Evolutionary conservation across 805 yeast genomes (phyloP).

Genomic region (Barnettozyma pratensis): DNA sequence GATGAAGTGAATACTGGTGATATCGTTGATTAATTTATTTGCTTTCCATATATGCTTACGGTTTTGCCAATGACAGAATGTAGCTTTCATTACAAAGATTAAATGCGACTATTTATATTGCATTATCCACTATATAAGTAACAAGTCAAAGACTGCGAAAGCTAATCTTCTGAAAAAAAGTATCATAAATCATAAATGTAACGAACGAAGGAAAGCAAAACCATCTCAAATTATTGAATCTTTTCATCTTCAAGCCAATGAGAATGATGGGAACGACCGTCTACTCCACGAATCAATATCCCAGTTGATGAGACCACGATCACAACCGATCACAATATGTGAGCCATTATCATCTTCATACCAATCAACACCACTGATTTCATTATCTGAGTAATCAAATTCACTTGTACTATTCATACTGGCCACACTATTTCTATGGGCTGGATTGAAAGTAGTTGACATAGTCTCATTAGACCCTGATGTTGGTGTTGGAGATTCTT

Average conservation of each 20-base stretch:
- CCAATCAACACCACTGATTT: constrained; percentile 61
- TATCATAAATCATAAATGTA: neutral
- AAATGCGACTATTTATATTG: neutral
- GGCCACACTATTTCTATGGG: neutral
- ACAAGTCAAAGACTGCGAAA: too few relatives aligned
- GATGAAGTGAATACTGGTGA: constrained; percentile 29
- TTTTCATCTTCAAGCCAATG: constrained; percentile 29
- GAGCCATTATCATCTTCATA: constrained; percentile 44
- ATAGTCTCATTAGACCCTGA: neutral
- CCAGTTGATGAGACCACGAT: constrained; percentile 67
- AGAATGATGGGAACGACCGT: constrained; percentile 54
- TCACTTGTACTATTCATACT: constrained; percentile 9
- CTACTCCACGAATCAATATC: constrained; percentile 60
- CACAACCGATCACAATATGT: constrained; percentile 55
- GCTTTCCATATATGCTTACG: neutral
- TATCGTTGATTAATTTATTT: constrained; percentile 31
- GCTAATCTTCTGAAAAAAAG: neutral
- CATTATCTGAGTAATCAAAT: constrained; percentile 34
- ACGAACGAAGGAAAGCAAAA: neutral
- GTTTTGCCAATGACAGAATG: neutral
- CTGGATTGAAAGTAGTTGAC: too few relatives aligned
- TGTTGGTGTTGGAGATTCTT: constrained; percentile 9
- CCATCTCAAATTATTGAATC: too few relatives aligned
- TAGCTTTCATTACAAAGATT: neutral
- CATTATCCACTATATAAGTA: neutral